Conservation (phyloP, 2,329 filamentous ascomycete species). For the Phyllosticta citrichinensis region DNA sequence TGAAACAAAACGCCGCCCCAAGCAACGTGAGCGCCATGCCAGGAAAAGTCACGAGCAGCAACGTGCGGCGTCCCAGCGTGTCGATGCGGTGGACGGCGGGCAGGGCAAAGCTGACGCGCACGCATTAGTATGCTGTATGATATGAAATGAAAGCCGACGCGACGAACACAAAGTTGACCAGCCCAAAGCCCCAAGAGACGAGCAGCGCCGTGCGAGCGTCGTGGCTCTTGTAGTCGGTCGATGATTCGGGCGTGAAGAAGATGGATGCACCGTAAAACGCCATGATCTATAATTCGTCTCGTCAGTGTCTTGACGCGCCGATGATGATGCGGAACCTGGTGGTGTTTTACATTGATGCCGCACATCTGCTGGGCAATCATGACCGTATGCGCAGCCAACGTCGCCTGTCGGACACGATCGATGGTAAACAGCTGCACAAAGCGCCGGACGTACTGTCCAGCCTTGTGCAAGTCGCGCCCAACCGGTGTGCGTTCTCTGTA, state of each 20-base stretch:
- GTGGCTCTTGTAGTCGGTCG: conserved; percentile 22
- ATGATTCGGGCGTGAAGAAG: background rate
- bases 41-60: conserved; percentile 37
- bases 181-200: conserved; percentile 35
- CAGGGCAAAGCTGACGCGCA: conserved; percentile 25
- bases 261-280: background rate
- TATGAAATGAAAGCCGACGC: background rate
- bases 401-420: conserved; percentile 19
- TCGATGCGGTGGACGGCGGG: conserved; percentile 39
- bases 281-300: conserved; percentile 15
- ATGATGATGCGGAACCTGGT: conserved; percentile 24
- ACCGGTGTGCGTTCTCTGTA: conserved; percentile 1
- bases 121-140: background rate
- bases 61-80: conserved; percentile 28
- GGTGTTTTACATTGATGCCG: conserved; percentile 21
- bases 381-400: conserved; percentile 18
- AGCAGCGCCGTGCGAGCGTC: conserved; percentile 18
- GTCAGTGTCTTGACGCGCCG: background rate
- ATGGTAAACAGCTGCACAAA: conserved; percentile 16
- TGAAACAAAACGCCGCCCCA: conserved; percentile 35
- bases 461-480: conserved; percentile 3
- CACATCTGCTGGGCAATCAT: conserved; percentile 25
- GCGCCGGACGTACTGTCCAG: background rate
- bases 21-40: conserved; percentile 41
- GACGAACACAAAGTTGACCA: conserved; percentile 30